Evolutionary conservation across 164 flowering plant genomes (phyloP).

Genomic region (Vitis rupestris): DNA sequence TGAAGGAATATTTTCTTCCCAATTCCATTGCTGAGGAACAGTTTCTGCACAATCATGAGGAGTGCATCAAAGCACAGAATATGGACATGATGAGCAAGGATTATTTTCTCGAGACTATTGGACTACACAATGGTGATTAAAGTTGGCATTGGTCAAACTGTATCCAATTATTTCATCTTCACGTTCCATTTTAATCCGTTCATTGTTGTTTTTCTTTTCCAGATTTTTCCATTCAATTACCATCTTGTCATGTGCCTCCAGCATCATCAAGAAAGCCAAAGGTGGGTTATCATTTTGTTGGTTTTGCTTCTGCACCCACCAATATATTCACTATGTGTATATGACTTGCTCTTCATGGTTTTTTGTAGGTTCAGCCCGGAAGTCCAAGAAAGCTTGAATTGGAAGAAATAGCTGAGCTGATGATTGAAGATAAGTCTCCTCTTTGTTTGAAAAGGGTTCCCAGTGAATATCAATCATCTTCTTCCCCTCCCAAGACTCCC

Average conservation of each 20-base stretch:
- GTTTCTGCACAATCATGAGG: conserved; percentile 62
- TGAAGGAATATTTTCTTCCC: conserved; percentile 20
- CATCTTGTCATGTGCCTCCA: conserved; percentile 7
- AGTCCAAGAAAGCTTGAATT: not conserved
- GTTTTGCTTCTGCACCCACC: not conserved
- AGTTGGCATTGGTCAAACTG: no score
- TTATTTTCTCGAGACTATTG: conserved; percentile 37
- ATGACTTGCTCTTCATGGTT: no score
- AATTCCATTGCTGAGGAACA: conserved; percentile 33
- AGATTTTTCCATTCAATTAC: conserved; percentile 4
- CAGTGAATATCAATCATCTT: no score
- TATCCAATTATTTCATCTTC: no score
- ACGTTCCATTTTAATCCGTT: not conserved
- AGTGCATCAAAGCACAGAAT: conserved; percentile 51
- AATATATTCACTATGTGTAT: no score
- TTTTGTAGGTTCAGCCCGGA: no score
- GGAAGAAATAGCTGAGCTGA: conserved; percentile 22
- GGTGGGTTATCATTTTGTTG: conserved; percentile 2
- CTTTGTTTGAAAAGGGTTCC: not conserved
- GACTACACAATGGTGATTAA: conserved; percentile 38
- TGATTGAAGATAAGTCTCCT: conserved; percentile 8
- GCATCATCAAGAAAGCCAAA: not conserved
- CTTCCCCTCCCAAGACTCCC: conserved; percentile 11
- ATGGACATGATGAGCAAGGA: conserved; percentile 35
- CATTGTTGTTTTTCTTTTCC: not conserved